Evolutionary conservation across 148 eudicot genomes (phyloP).

Genomic region (Cornus suecica): DNA sequence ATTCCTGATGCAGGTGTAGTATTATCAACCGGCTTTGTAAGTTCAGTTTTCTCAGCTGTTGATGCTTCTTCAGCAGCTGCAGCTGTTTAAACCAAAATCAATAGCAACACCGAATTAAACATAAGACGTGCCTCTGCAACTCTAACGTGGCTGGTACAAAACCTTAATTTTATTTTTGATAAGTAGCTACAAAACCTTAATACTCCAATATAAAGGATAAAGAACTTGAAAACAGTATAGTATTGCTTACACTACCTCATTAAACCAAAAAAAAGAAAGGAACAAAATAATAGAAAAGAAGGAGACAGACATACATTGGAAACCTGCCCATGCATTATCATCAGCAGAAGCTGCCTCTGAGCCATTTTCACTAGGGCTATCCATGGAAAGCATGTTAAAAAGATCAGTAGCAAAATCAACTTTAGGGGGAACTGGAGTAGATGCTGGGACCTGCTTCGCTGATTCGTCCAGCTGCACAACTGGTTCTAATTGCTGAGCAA

Average conservation of each 20-base stretch:
- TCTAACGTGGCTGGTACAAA: neutral
- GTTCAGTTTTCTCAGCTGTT: slow-evolving; percentile 44
- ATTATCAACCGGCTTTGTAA: slow-evolving; percentile 40
- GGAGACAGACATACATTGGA: slow-evolving; percentile 65
- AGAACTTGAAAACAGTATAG: neutral
- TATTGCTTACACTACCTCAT: slow-evolving; percentile 3
- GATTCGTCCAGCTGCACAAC: slow-evolving; percentile 41
- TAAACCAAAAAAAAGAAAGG: neutral
- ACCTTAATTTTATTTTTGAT: no score
- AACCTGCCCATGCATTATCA: slow-evolving; percentile 88
- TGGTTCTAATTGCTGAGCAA: slow-evolving; percentile 52
- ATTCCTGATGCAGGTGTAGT: slow-evolving; percentile 57
- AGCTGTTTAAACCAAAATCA: slow-evolving; percentile 11
- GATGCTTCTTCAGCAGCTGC: slow-evolving; percentile 80
- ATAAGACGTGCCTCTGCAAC: neutral
- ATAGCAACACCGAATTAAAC: slow-evolving; percentile 1
- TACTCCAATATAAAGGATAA: neutral
- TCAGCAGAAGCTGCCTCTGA: slow-evolving; percentile 59
- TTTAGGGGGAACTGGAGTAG: slow-evolving; percentile 53
- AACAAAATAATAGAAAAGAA: no score
- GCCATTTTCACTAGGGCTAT: slow-evolving; percentile 58
- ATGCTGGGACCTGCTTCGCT: slow-evolving; percentile 41
- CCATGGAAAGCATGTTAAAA: slow-evolving; percentile 89
- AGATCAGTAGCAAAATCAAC: slow-evolving; percentile 90
- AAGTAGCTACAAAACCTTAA: no score